phyloP scores from a whole-genome alignment of 768 basidiomycete species.

The Podaxis carcinomalis region DNA sequence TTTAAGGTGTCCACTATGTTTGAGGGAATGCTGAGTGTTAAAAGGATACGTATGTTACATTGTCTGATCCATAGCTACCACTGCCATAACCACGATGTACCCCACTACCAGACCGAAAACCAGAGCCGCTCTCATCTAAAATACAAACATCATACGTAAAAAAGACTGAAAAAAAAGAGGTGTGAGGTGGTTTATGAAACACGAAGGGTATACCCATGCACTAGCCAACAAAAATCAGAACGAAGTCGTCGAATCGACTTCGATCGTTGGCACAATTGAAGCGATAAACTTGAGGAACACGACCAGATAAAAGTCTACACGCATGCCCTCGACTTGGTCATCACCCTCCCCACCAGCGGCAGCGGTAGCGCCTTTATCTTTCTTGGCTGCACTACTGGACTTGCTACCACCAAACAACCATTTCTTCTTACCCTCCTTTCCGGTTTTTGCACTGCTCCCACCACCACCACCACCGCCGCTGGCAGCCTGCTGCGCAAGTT shows the following conservation, averaged over 20 bases:
- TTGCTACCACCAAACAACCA: conserved; percentile 56
- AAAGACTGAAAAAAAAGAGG: background rate
- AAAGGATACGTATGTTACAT: background rate
- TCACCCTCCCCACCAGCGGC: conserved; percentile 42
- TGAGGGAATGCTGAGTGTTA: too few relatives aligned
- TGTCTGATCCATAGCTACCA: background rate
- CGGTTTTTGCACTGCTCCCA: conserved; percentile 21
- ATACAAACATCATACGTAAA: background rate
- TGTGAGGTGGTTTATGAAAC: background rate
- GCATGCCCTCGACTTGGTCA: conserved; percentile 82
- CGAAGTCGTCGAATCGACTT: conserved; percentile 89
- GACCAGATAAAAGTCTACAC: conserved; percentile 97
- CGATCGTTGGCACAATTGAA: conserved; percentile 97
- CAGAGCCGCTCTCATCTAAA: background rate
- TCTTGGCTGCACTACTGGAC: conserved; percentile 4
- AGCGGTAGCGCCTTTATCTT: background rate
- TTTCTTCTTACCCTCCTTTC: conserved; percentile 70
- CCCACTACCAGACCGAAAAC: background rate
- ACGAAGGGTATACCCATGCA: conserved; percentile 7
- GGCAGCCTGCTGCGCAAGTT: conserved; percentile 58
- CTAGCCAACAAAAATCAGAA: conserved; percentile 30
- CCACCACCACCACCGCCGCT: conserved; percentile 23
- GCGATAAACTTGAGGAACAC: conserved; percentile 99
- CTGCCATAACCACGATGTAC: background rate
- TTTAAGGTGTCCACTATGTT: background rate